phyloP scores from a whole-genome alignment of 2,329 filamentous ascomycete species.

The Juglanconis sp. region DNA sequence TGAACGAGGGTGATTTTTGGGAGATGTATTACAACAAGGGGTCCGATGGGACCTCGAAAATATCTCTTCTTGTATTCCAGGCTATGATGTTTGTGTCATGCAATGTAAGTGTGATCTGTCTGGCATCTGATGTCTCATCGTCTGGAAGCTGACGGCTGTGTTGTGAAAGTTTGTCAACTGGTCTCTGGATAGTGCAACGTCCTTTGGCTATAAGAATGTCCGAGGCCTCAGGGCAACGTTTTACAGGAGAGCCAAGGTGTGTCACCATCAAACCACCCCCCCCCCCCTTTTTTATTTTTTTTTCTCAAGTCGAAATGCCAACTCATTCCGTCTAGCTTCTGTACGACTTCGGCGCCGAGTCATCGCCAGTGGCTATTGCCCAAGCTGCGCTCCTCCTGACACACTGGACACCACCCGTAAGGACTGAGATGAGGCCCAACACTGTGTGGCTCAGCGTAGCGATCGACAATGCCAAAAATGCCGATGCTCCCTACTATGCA shows the following conservation, averaged over 20 bases:
- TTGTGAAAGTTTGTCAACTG: not conserved
- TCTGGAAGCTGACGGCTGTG: not conserved
- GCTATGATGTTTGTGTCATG: constrained; percentile 43
- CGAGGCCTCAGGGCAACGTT: constrained; percentile 41
- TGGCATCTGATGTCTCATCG: not conserved
- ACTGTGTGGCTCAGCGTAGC: constrained; percentile 42
- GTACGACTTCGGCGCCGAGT: constrained; percentile 39
- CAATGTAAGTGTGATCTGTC: constrained; percentile 28
- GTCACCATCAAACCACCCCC: no score
- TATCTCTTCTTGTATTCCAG: constrained; percentile 44
- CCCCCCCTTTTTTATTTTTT: not conserved
- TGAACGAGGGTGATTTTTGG: constrained; percentile 44
- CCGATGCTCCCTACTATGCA: constrained; percentile 40
- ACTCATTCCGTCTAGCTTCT: constrained; percentile 28
- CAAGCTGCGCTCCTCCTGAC: constrained; percentile 39
- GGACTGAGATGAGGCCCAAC: constrained; percentile 33
- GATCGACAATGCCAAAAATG: constrained; percentile 45
- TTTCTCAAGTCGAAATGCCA: not conserved
- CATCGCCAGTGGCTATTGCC: constrained; percentile 33
- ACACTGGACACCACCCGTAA: constrained; percentile 35
- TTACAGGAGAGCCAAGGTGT: constrained; percentile 40
- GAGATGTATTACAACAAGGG: constrained; percentile 32
- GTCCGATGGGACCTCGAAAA: constrained; percentile 12
- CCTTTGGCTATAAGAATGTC: constrained; percentile 39
- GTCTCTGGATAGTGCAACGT: constrained; percentile 7